A percentile compares a stretch with the other conserved stretches of the same genome.
phyloP scores from a whole-genome alignment of 352 stramenopile species.

The Globisporangium lucens region DNA sequence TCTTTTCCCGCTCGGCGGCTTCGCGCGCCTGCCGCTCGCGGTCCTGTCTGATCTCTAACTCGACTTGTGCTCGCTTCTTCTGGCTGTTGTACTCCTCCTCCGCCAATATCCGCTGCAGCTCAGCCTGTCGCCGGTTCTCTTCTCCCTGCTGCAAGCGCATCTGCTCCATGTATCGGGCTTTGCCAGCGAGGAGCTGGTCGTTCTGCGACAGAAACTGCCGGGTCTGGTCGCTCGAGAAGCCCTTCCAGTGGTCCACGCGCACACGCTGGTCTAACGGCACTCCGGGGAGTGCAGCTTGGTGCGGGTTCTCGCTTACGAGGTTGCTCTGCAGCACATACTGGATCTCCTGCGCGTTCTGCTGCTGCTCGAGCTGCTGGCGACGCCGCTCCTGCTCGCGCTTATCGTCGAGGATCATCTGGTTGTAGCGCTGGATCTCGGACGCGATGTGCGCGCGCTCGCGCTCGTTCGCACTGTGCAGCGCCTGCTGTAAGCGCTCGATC shows the following conservation, averaged over 20 bases:
- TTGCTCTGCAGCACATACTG: slow-evolving; percentile 55
- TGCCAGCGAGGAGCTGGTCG: slow-evolving; percentile 52
- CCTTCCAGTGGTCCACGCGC: slow-evolving; percentile 81
- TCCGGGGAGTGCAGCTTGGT: slow-evolving; percentile 42
- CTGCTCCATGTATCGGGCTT: slow-evolving; percentile 36
- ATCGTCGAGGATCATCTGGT: slow-evolving; percentile 44
- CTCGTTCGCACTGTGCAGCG: slow-evolving; percentile 55
- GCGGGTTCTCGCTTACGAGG: slow-evolving; percentile 68
- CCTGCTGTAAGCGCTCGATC: slow-evolving; percentile 52
- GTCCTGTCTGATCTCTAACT: slow-evolving; percentile 52
- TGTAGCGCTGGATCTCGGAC: slow-evolving; percentile 51
- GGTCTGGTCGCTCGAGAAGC: slow-evolving; percentile 60
- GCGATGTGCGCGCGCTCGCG: slow-evolving; percentile 43
- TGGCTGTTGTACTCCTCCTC: slow-evolving; percentile 52
- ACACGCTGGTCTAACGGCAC: slow-evolving; percentile 49
- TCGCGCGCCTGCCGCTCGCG: slow-evolving; percentile 49
- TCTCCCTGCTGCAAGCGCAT: slow-evolving; percentile 33
- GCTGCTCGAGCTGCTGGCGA: slow-evolving; percentile 39
- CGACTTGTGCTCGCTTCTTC: slow-evolving; percentile 39
- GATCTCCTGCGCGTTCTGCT: slow-evolving; percentile 57
- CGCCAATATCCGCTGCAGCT: slow-evolving; percentile 44
- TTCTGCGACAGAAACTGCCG: slow-evolving; percentile 52
- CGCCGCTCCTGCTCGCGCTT: slow-evolving; percentile 36
- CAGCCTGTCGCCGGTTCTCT: slow-evolving; percentile 30
- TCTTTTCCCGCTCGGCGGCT: slow-evolving; percentile 49